A percentile compares a stretch with the other conserved stretches of the same genome.
phyloP scores from a whole-genome alignment of 352 stramenopile species.

The Globisporangium splendens region DNA sequence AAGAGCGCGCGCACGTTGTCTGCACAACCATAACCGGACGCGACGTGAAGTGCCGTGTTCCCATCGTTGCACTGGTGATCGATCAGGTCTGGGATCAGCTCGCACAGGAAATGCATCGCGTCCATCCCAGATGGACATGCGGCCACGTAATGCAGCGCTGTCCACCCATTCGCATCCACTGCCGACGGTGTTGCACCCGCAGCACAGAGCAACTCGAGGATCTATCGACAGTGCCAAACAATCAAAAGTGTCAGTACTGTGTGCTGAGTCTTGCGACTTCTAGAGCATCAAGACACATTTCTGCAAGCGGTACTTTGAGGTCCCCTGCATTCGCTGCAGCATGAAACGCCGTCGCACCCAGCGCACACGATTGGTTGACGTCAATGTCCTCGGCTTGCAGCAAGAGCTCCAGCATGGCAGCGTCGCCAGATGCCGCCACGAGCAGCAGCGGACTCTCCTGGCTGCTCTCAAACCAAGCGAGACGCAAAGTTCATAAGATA shows the following conservation, averaged over 20 bases:
- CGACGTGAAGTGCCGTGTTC: constrained; percentile 64
- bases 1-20: constrained; percentile 51
- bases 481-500: too few species aligned
- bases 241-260: too few species aligned
- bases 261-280: too few species aligned
- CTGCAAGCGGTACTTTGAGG: constrained; percentile 17
- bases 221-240: constrained; percentile 15
- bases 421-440: constrained; percentile 48
- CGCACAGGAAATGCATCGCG: constrained; percentile 54
- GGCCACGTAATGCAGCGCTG: constrained; percentile 55
- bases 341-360: constrained; percentile 55
- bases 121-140: constrained; percentile 32
- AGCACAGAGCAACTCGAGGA: constrained; percentile 48
- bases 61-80: constrained; percentile 45
- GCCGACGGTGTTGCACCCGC: constrained; percentile 24
- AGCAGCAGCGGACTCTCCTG: constrained; percentile 51
- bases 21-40: constrained; percentile 48
- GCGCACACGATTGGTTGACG: constrained; percentile 37
- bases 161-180: constrained; percentile 61
- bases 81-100: constrained; percentile 42
- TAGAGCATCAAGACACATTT: too few species aligned
- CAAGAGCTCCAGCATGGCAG: constrained; percentile 23
- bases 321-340: constrained; percentile 57
- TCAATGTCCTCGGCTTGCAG: constrained; percentile 21
- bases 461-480: constrained; percentile 16